These are phyloP conservation scores for Taphrina deformans DNA, from an alignment of 1,139 yeast species.

Conservation along the genomic window DNA sequence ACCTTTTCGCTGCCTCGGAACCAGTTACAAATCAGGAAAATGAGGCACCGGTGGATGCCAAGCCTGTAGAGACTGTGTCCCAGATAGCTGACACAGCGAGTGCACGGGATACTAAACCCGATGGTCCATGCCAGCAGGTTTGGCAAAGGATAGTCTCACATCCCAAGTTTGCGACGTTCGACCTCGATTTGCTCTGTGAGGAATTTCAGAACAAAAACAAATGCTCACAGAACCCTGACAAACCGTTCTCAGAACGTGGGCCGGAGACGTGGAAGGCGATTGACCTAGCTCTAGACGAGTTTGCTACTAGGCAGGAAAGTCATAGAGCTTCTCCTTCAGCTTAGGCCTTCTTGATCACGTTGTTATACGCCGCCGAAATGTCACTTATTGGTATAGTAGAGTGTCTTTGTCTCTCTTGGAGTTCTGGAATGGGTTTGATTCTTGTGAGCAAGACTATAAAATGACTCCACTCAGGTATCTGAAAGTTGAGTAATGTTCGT, in stretches of 20 bases:
- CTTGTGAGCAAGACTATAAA: no score
- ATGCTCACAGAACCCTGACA: slow-evolving; percentile 49
- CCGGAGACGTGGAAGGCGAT: not conserved
- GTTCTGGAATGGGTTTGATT: no score
- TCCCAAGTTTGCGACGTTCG: slow-evolving; percentile 88
- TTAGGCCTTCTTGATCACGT: no score
- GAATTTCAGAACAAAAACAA: slow-evolving; percentile 92
- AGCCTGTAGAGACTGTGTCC: not conserved
- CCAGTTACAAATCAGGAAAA: not conserved
- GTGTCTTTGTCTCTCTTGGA: not conserved
- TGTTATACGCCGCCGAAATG: no score
- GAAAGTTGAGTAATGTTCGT: no score
- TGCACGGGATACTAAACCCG: not conserved
- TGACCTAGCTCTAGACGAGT: slow-evolving; percentile 1
- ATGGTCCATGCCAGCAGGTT: slow-evolving; percentile 71
- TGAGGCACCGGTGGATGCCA: not conserved
- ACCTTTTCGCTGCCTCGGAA: not conserved
- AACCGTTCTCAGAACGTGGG: slow-evolving; percentile 66
- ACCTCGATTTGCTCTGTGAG: slow-evolving; percentile 85
- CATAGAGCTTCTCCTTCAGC: not conserved
- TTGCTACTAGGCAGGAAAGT: not conserved
- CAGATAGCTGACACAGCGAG: not conserved
- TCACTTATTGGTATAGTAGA: no score
- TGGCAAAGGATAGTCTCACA: slow-evolving; percentile 96
- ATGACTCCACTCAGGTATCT: no score